Evolutionary conservation across 306 rosid genomes (phyloP).

Genomic region (Prinsepia uniflora): DNA sequence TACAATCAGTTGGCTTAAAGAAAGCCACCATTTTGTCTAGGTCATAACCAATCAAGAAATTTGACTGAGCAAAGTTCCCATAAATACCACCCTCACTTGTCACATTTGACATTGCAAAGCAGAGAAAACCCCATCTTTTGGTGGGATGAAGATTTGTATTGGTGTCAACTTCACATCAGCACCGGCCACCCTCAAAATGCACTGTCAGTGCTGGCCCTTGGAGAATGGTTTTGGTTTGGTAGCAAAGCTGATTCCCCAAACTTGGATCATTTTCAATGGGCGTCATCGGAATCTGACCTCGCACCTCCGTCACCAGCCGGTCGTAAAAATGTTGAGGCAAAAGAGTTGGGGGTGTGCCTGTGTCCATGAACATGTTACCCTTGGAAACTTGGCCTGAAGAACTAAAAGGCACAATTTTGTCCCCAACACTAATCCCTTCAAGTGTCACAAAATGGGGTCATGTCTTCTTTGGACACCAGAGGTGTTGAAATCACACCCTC

Average conservation of each 20-base stretch:
- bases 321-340: slow-evolving; percentile 47
- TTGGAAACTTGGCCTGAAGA: slow-evolving; percentile 27
- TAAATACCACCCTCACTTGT: slow-evolving; percentile 27
- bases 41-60: slow-evolving; percentile 53
- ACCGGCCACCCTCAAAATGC: slow-evolving; percentile 44
- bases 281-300: slow-evolving; percentile 25
- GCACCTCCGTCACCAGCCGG: slow-evolving; percentile 38
- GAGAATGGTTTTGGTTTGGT: slow-evolving; percentile 30
- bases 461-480: slow-evolving; percentile 37
- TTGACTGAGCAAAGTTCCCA: slow-evolving; percentile 60
- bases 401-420: slow-evolving; percentile 37
- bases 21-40: slow-evolving; percentile 35
- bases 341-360: slow-evolving; percentile 54
- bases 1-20: slow-evolving; percentile 56
- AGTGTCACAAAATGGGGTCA: slow-evolving; percentile 47
- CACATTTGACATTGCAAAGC: slow-evolving; percentile 47
- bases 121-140: slow-evolving; percentile 52
- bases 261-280: slow-evolving; percentile 39
- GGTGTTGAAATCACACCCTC: slow-evolving; percentile 51
- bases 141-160: slow-evolving; percentile 45
- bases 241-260: slow-evolving; percentile 54
- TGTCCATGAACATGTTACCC: slow-evolving; percentile 52
- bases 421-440: slow-evolving; percentile 49
- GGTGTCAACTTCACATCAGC: slow-evolving; percentile 40
- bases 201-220: slow-evolving; percentile 40